A percentile compares a stretch with the other conserved stretches of the same genome.
Evolutionary conservation across 2,329 filamentous ascomycete species (phyloP).

Genomic region (Aspergillus spinulosporus): DNA sequence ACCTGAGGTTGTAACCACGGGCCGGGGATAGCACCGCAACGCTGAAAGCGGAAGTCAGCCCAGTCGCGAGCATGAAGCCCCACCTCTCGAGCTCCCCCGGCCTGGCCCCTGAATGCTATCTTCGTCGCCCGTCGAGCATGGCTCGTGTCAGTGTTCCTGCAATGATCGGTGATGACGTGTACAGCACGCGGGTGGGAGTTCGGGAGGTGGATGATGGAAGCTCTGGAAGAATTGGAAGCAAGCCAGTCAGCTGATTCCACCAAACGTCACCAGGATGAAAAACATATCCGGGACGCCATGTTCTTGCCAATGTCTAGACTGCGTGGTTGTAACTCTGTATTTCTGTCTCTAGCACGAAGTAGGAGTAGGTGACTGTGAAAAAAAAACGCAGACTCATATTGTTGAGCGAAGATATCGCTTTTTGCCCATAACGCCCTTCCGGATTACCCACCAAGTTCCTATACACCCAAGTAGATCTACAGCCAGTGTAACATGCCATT

Average conservation of each 20-base stretch:
- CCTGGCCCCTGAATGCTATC: not conserved
- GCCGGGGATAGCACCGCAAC: slow-evolving; percentile 20
- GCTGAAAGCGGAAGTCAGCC: slow-evolving; percentile 21
- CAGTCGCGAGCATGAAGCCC: not conserved
- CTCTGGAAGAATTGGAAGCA: no score
- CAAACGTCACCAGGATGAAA: not conserved
- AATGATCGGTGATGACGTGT: not conserved
- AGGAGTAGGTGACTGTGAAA: not conserved
- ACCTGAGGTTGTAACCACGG: not conserved
- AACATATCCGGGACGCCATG: not conserved
- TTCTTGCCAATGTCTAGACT: not conserved
- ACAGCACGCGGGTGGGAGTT: not conserved
- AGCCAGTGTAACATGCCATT: not conserved
- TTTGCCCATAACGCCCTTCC: not conserved
- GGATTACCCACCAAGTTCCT: not conserved
- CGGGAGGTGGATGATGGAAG: no score
- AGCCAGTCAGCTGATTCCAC: not conserved
- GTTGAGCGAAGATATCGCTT: slow-evolving; percentile 7
- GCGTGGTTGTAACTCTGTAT: not conserved
- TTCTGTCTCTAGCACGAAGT: not conserved
- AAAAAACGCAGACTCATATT: not conserved
- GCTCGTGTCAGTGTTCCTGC: not conserved
- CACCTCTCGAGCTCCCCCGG: not conserved
- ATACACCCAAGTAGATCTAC: not conserved
- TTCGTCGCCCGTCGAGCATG: not conserved